Evolutionary conservation across 2,329 filamentous ascomycete genomes (phyloP), one percentile per base, ranked within the genome.

Genomic region (Talaromyces sp.): DNA sequence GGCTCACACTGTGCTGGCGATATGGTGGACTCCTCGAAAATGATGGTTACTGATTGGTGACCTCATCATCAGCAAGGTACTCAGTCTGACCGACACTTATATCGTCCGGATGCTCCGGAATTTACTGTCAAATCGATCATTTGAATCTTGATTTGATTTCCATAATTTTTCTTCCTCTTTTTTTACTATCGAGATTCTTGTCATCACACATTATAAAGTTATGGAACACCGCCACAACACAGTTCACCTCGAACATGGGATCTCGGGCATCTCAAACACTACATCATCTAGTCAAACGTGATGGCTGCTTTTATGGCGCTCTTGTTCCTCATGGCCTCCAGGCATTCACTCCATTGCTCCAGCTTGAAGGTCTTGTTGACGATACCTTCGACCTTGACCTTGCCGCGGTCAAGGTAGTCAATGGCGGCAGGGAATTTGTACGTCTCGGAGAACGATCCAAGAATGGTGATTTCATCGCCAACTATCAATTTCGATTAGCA

Each of bases 281-380:
- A 35, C 52, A 12, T 24, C 19, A 50, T 46, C 29, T 81, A 85
- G 63, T 89, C 86, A 67, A 89, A 90, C 53, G 85, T 82, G 72
- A 91, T 89, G 17, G 85, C 86, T 57, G 87, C 87, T 80, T 91
- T 91, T 71, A 91, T 89, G 61, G 87, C 87, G 57, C 78, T 83
- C 80, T 90, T 89, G 76, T 88, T 86, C 68, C 81, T 84, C 79
- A 91, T 89, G 60, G 84, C 82, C 72, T 89, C 84, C 65, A 91
- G 76, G 63, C 86, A 88, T 71, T 89, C 85, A 52, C 79, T 84
- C 82, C 86, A 90, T 70, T 90, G 81, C 69, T 91, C 87, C n/a
- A 90, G 78, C 75, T 82, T 86, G 77, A 86, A 91, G 6, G 81
- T 83, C 79, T 89, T 89, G 76, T 89, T 89, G 64, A 89, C 87